Evolutionary conservation across 805 yeast genomes (phyloP).

Genomic region (Saturnispora hagleri): DNA sequence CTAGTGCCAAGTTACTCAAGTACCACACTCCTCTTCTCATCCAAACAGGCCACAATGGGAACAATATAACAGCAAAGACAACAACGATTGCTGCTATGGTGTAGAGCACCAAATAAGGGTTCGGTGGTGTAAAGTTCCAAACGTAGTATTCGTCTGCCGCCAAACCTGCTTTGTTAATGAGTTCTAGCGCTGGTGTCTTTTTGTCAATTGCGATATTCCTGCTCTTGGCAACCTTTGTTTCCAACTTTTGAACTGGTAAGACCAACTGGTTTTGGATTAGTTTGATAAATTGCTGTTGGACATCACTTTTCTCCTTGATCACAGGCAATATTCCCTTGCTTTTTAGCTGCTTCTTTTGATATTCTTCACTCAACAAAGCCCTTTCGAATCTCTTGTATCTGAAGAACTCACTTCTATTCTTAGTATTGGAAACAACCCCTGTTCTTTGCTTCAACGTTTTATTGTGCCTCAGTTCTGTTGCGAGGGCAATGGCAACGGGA

Average conservation of each 20-base stretch:
- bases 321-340: slow-evolving; percentile 31
- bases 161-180: slow-evolving; percentile 48
- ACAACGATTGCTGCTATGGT: slow-evolving; percentile 59
- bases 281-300: slow-evolving; percentile 51
- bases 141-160: slow-evolving; percentile 64
- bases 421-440: slow-evolving; percentile 53
- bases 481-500: slow-evolving; percentile 60
- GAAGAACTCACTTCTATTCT: slow-evolving; percentile 72
- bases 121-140: slow-evolving; percentile 75
- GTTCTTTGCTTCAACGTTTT: slow-evolving; percentile 66
- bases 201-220: slow-evolving; percentile 56
- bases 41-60: slow-evolving; percentile 92
- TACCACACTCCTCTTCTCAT: slow-evolving; percentile 92
- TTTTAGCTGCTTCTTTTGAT: slow-evolving; percentile 31
- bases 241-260: slow-evolving; percentile 67
- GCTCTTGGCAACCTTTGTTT: slow-evolving; percentile 54
- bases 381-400: slow-evolving; percentile 75
- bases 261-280: slow-evolving; percentile 68
- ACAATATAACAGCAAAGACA: slow-evolving; percentile 55
- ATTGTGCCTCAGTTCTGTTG: slow-evolving; percentile 60
- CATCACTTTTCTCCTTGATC: slow-evolving; percentile 32
- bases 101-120: slow-evolving; percentile 51
- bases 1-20: slow-evolving; percentile 66
- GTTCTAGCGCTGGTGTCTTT: slow-evolving; percentile 48
- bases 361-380: slow-evolving; percentile 68